Conservation (phyloP, 441 rosid species). For the Populus hybrid region DNA sequence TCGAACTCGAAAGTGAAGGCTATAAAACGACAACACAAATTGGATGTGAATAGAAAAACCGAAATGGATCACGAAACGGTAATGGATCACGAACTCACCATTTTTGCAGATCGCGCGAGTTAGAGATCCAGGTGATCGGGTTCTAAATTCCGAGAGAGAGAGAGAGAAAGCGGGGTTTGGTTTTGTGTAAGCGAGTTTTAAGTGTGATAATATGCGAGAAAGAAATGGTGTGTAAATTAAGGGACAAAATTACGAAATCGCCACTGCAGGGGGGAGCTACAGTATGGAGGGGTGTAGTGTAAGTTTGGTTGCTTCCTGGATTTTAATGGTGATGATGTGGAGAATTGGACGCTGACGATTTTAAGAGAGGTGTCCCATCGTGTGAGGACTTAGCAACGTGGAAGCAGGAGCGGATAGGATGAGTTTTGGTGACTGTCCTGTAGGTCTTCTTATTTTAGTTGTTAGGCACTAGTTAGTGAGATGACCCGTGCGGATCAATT, state of each 20-base stretch:
- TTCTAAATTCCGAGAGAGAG: neutral
- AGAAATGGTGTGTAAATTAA: constrained; percentile 23
- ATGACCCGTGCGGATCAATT: too few species aligned
- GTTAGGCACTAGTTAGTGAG: too few species aligned
- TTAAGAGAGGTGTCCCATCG: neutral
- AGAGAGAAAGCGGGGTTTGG: neutral
- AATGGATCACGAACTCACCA: constrained; percentile 53
- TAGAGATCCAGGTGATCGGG: constrained; percentile 26
- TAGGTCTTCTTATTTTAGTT: neutral
- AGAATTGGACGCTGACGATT: neutral
- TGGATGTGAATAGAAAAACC: neutral
- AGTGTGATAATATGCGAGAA: constrained; percentile 10
- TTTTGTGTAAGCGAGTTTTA: constrained; percentile 2
- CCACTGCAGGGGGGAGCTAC: constrained; percentile 19
- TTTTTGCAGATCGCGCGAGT: constrained; percentile 31
- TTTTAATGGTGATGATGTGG: neutral
- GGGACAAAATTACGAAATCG: constrained; percentile 20
- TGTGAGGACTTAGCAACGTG: neutral
- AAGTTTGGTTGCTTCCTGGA: neutral
- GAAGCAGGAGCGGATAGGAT: neutral
- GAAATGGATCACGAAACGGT: constrained; percentile 15
- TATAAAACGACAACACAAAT: constrained; percentile 2
- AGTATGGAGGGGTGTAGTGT: neutral
- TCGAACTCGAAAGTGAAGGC: constrained; percentile 5
- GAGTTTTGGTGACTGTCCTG: neutral